Evolutionary conservation across 768 basidiomycete genomes (phyloP), one percentile per base, ranked within the genome.

Genomic region (Suillus clintonianus): DNA sequence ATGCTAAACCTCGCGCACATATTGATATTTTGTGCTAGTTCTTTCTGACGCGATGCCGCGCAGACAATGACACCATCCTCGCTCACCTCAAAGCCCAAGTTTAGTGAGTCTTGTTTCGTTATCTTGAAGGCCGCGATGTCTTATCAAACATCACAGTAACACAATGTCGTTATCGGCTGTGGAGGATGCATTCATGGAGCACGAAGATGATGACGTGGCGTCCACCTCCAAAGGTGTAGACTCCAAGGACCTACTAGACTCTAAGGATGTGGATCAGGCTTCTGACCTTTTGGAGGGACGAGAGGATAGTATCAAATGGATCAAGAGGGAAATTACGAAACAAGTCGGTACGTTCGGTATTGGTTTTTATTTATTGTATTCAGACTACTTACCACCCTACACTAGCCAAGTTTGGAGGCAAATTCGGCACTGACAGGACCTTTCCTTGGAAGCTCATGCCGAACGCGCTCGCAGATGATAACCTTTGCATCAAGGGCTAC

Each of bases 31-130:
- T 43, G 42, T 10, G 27, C 1, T 30, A 65, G 64, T 65, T 65
- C 17, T 59, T 51, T 27, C 36, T 50, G 3, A 54, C 36, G 48
- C 50, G 42, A 9, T 65, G 64, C 50, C 27, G 42, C 27, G 45
- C 61, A 3, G 27, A 57, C 34, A 37, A 56, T 1, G 5, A 59
- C 36, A 37, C 39, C 0, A 62, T 65, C 10, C 42, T 65, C 4
- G 55, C 37, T 6, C 55, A 62, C 22, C 48, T 65, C 24, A 65
- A 62, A 39, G 61, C 61, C 5, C 64, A 62, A 15, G 22, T 65
- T 10, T 65, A 58, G 64, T 65, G 59, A 55, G 64, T n/a, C 59
- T 4, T 42, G 19, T 19, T 59, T n/a, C n/a, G n/a, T 59, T n/a
- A n/a, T 45, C 8, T 10, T 45, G 19, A n/a, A 45, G 37, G 1